Conservation (phyloP, 1,139 yeast genomes). For the Arxiozyma telluris region DNA sequence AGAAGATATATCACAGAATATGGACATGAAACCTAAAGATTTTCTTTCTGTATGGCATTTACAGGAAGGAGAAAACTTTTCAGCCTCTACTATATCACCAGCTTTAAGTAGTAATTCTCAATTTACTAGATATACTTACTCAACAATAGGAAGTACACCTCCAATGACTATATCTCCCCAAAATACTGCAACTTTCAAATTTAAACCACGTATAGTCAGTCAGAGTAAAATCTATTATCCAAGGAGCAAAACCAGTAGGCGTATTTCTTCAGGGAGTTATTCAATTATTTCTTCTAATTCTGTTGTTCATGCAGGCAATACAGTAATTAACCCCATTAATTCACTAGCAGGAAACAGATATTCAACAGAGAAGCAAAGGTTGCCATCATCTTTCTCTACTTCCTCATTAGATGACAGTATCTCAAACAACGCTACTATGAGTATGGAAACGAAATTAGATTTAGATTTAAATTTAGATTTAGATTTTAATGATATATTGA, state of each 20-base stretch:
- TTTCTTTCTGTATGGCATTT: conserved; percentile 30
- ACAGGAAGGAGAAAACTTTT: conserved; percentile 26
- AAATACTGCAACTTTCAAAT: conserved; percentile 7
- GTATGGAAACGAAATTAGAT: conserved; percentile 4
- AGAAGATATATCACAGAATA: background rate
- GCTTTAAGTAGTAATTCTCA: conserved; percentile 24
- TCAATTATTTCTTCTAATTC: background rate
- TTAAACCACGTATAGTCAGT: conserved; percentile 15
- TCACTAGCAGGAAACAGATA: background rate
- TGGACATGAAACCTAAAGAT: conserved; percentile 19
- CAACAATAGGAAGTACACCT: conserved; percentile 12
- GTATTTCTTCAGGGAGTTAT: background rate
- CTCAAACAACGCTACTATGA: background rate
- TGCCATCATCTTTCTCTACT: background rate
- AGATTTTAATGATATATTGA: conserved; percentile 4
- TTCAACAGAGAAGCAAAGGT: background rate
- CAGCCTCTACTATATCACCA: conserved; percentile 20
- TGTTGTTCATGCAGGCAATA: background rate
- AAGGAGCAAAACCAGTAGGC: background rate
- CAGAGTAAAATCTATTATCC: conserved; percentile 9
- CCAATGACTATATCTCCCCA: background rate
- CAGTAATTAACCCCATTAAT: background rate
- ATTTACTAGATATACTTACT: conserved; percentile 17
- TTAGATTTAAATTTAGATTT: conserved; percentile 5
- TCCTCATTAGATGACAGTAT: background rate